Base-by-base conservation (phyloP, 1,284 basidiomycete species). In the Apiotrichum akiyoshidainum region DNA sequence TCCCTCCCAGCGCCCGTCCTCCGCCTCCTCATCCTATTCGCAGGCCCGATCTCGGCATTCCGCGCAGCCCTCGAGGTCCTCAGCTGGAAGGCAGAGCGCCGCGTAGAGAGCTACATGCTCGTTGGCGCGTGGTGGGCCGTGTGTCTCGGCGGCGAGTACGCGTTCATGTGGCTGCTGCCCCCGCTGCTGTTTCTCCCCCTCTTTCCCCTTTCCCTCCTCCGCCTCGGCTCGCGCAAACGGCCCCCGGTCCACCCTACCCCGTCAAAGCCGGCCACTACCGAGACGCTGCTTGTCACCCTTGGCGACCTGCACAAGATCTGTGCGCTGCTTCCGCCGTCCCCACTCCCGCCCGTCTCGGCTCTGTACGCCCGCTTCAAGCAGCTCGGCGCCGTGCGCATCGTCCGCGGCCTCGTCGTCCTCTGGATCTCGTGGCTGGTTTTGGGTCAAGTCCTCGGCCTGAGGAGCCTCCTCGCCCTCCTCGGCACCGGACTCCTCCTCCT, bases 101-200 rank as follows among this genome's bases (percentile, higher is more conserved):
- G 84, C 80, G 84, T 87, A 59, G 83, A 89, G 57, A 84, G 85
- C 64, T 88, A 84, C 80, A 82, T 91, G 2, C 73, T 83, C 0
- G 74, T 93, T 33, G 85, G 81, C 0, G 72, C 72, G 0, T 91
- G 89, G 89, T 93, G 90, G 88, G 82, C 82, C 0, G 37, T 85
- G n/a, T 90, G 88, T 76, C 79, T 92, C 42, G 80, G 86, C 31
- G 78, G 83, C 2, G 81, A 82, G 22, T 75, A 79, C 17, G 79
- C 79, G 9, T 77, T 89, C 65, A 83, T 82, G 67, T 81, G 71
- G 65, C 68, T 80, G 5, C 57, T 80, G 0, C 78, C 78, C 14
- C 66, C 68, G 2, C 54, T 77, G 9, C 41, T 74, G 11, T 78
- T 70, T 59, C 49, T 61, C 31, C 73, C 69, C 34, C 65, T 75